A percentile compares a stretch with the other conserved stretches of the same genome.
phyloP scores from a whole-genome alignment of 495 filamentous ascomycete genomes.

The Podospora comata region DNA sequence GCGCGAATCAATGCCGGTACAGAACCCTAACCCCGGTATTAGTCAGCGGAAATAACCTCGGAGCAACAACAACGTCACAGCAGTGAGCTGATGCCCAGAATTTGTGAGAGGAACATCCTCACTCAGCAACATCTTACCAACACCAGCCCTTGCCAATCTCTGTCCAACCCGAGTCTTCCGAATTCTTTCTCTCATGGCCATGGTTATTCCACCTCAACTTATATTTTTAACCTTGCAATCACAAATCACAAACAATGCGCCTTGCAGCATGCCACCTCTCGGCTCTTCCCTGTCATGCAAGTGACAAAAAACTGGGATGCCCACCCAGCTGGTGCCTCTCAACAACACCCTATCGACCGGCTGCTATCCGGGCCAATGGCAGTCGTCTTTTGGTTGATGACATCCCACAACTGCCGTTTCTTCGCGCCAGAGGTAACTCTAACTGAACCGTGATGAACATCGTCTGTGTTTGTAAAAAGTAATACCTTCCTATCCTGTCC shows the following conservation, averaged over 20 bases:
- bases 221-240: neutral
- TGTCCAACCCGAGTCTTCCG: neutral
- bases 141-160: neutral
- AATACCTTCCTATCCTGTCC: neutral
- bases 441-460: neutral
- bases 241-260: neutral
- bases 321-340: neutral
- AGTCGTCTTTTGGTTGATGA: neutral
- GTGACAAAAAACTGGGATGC: neutral
- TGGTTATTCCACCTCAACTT: neutral
- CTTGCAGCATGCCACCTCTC: neutral
- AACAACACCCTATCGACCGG: neutral
- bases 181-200: neutral
- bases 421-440: conserved; percentile 5
- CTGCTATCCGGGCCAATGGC: neutral
- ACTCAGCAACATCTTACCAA: neutral
- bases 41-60: neutral
- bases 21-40: neutral
- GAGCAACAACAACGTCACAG: neutral
- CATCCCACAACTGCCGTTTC: neutral
- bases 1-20: neutral
- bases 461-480: neutral
- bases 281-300: neutral
- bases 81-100: neutral
- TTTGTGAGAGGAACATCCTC: neutral